Base-by-base conservation (phyloP, 441 rosid genomes). In the Geranium incanum region DNA sequence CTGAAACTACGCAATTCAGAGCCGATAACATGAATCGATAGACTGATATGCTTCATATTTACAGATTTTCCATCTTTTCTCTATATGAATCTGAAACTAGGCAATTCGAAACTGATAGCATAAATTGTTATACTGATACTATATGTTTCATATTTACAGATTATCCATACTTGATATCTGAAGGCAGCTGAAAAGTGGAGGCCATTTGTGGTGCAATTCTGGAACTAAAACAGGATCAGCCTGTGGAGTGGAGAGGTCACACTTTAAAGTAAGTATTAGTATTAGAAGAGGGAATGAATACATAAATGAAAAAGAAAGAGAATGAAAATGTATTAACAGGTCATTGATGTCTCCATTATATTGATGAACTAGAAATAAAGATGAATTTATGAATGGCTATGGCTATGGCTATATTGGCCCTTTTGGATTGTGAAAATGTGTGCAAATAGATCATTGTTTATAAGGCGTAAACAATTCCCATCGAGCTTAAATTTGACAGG, bases 241-340 rank as follows among this genome's bases (percentile, higher is more conserved):
- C 66, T 38, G 70, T 78, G 60, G 81, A 74, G 65, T 71, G 21
- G 33, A 28, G 33, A 28, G 33, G 33, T 69, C 70, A 65, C 78
- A 71, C 70, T 79, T 83, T 80, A 78, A 81, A 81, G 84, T 76
- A 81, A 81, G 84, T 76, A 75, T 8, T 43, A 43, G 13, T 50
- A 28, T 28, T 28, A 28, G 71, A 71, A 19, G 65, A 28, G 23
- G 70, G 71, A 7, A 45, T 45, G 3, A 70, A 74, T 68, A 71
- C 68, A 74, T 70, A 76, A 66, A 28, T 28, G 70, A 66, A 73
- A 68, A 75, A 52, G 48, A 66, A 45, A 45, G 52, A 45, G 52
- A 45, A 45, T 45, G 52, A 45, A 45, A 45, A 45, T 45, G 52
- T 45, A 9, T 45, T 45, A 45, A 45, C 52, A 45, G 52, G 8